phyloP scores from a whole-genome alignment of 768 basidiomycete species.

The Hygrocybe punicea region DNA sequence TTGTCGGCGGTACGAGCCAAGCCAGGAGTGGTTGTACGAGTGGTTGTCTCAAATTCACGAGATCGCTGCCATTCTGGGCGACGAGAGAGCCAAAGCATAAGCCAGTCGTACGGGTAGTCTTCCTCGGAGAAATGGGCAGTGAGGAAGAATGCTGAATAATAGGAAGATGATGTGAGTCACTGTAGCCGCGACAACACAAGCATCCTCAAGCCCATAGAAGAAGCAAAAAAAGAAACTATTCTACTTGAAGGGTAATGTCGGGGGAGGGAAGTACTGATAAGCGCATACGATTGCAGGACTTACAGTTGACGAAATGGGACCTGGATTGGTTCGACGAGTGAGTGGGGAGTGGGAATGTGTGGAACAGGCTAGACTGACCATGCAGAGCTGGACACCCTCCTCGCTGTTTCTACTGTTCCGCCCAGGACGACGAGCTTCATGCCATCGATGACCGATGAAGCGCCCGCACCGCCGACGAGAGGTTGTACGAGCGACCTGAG shows the following conservation, averaged over 20 bases:
- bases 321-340: constrained; percentile 32
- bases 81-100: constrained; percentile 86
- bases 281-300: no score
- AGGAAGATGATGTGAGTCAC: constrained; percentile 22
- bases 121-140: constrained; percentile 89
- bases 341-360: constrained; percentile 6
- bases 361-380: constrained; percentile 53
- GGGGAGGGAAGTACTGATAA: background rate
- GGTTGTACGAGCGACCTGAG: constrained; percentile 79
- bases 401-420: constrained; percentile 82
- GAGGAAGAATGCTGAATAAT: constrained; percentile 69
- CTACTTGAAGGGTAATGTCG: background rate
- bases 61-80: constrained; percentile 85
- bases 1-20: constrained; percentile 49
- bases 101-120: constrained; percentile 87
- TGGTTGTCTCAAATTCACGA: constrained; percentile 85
- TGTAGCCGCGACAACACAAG: constrained; percentile 19
- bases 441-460: constrained; percentile 80
- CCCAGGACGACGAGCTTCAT: constrained; percentile 88
- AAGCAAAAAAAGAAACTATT: background rate
- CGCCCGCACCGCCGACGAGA: constrained; percentile 69
- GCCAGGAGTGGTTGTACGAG: constrained; percentile 63
- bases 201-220: constrained; percentile 5
- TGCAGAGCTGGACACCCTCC: constrained; percentile 76
- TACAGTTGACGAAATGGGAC: constrained; percentile 86